Percentiles rank a stretch among this genome's conserved stretches.
Conservation (phyloP, 1,284 basidiomycete species). For the Irpex sp. region DNA sequence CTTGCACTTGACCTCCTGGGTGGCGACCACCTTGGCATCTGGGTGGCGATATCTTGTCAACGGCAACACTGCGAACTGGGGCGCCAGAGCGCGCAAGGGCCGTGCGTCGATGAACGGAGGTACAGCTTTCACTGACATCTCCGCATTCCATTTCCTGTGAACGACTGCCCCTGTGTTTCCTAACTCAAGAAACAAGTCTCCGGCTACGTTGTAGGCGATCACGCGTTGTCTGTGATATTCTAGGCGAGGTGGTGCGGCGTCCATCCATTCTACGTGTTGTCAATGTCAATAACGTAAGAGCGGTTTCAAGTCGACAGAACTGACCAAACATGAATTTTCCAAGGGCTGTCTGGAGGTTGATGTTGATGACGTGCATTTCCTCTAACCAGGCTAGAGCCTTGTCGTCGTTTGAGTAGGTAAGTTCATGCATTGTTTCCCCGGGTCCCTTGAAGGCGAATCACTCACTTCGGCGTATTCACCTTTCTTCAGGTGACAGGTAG, state of each 20-base stretch:
- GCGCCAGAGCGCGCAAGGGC: not conserved
- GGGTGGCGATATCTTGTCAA: constrained; percentile 14
- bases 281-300: not conserved
- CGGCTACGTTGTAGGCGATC: constrained; percentile 13
- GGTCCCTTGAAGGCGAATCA: not conserved
- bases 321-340: not conserved
- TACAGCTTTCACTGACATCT: constrained; percentile 9
- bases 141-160: constrained; percentile 14
- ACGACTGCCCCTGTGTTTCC: constrained; percentile 20
- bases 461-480: not conserved
- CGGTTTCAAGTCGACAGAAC: not conserved
- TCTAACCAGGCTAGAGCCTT: not conserved
- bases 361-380: not conserved
- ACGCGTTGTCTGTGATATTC: constrained; percentile 18
- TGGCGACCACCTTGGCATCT: constrained; percentile 16
- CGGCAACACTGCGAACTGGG: not conserved
- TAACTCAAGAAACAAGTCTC: constrained; percentile 18
- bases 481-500: not conserved
- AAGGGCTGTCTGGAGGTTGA: not conserved
- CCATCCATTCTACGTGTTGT: not conserved
- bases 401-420: not conserved
- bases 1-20: constrained; percentile 9
- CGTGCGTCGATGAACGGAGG: not conserved
- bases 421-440: not conserved
- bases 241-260: not conserved